A percentile compares a stretch with the other conserved stretches of the same genome.
These are phyloP conservation scores for Stemphylium lycopersici DNA, from an alignment of 2,329 filamentous ascomycete species.

Conservation along the genomic window DNA sequence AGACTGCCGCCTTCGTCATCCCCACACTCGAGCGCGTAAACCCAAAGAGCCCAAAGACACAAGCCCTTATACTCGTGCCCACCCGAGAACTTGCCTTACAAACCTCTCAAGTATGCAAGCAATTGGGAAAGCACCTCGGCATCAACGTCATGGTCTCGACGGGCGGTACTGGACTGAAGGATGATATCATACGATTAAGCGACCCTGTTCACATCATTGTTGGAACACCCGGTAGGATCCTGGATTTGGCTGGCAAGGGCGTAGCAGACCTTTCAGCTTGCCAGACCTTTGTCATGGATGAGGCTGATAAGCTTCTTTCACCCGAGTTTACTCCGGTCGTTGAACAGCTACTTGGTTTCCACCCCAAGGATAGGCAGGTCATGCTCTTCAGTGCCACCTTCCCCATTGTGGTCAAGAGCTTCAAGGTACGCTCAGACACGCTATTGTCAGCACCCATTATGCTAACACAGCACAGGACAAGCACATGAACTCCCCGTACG, in stretches of 20 bases:
- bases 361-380: conserved; percentile 96
- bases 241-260: conserved; percentile 94
- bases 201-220: conserved; percentile 97
- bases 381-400: conserved; percentile 99
- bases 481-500: conserved; percentile 94
- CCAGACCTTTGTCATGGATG: conserved; percentile 99
- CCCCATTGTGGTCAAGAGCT: conserved; percentile 94
- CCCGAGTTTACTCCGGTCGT: conserved; percentile 97
- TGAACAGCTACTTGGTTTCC: conserved; percentile 92
- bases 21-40: conserved; percentile 95
- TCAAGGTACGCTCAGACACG: conserved; percentile 62
- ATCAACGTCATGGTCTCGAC: conserved; percentile 99
- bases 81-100: conserved; percentile 97
- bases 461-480: conserved; percentile 67
- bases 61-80: conserved; percentile 94
- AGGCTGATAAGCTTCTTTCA: conserved; percentile 96
- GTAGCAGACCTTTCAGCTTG: conserved; percentile 96
- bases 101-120: conserved; percentile 99
- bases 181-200: conserved; percentile 94
- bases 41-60: conserved; percentile 93
- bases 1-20: conserved; percentile 97
- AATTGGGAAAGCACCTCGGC: conserved; percentile 92
- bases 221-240: conserved; percentile 92
- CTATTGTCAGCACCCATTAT: not conserved
- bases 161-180: conserved; percentile 90